Percentiles rank a stretch among this genome's conserved stretches.
Evolutionary conservation across 345 rosid species (phyloP).

Genomic region (Eucalyptus albens): DNA sequence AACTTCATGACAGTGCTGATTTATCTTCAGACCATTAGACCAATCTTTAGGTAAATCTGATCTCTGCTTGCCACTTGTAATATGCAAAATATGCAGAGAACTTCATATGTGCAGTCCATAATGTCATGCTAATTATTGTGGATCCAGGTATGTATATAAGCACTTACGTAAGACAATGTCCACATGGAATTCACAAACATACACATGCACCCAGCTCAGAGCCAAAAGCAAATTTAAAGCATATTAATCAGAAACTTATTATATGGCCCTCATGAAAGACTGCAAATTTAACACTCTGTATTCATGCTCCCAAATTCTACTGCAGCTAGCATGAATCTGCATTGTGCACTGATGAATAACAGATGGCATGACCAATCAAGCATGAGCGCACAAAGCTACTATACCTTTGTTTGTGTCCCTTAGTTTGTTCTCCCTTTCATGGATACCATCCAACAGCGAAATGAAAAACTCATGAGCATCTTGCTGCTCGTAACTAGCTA

Average conservation of each 20-base stretch:
- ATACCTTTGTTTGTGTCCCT: constrained; percentile 37
- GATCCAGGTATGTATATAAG: background rate
- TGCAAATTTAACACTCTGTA: background rate
- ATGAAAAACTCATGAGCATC: constrained; percentile 97
- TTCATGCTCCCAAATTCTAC: background rate
- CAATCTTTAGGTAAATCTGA: background rate
- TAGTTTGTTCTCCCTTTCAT: constrained; percentile 64
- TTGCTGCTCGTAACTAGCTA: constrained; percentile 84
- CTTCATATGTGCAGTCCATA: background rate
- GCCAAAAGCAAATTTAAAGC: background rate
- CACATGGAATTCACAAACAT: background rate
- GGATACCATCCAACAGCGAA: constrained; percentile 76
- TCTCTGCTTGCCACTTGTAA: background rate
- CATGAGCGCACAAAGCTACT: background rate
- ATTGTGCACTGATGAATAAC: background rate
- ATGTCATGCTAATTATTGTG: background rate
- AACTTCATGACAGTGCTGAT: background rate
- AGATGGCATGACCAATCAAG: background rate
- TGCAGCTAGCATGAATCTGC: background rate
- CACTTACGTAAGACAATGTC: background rate
- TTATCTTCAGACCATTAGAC: background rate
- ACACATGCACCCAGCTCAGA: background rate
- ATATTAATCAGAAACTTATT: background rate
- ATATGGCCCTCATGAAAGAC: background rate
- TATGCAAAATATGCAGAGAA: background rate